These are phyloP conservation scores for Beauveria caledonica DNA, from an alignment of 2,329 filamentous ascomycete species.

Conservation along the genomic window DNA sequence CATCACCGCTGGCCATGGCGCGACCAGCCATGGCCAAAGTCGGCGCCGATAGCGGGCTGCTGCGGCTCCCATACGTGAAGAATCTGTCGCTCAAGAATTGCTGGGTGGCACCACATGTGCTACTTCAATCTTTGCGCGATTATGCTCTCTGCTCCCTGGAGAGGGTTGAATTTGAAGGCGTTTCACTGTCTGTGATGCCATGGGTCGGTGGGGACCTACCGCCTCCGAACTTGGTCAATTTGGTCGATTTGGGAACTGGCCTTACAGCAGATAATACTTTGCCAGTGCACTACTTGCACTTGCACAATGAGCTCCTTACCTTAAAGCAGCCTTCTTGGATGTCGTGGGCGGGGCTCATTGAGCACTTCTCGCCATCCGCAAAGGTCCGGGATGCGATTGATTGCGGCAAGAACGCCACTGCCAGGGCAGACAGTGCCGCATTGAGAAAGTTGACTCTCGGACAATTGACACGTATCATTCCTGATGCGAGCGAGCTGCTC, in stretches of 20 bases:
- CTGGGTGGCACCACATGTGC: constrained; percentile 54
- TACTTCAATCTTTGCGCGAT: constrained; percentile 41
- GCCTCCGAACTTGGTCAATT: background rate
- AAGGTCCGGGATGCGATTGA: constrained; percentile 22
- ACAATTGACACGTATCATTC: constrained; percentile 16
- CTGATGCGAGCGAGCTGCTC: constrained; percentile 15
- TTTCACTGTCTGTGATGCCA: constrained; percentile 52
- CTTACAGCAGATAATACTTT: too few species aligned
- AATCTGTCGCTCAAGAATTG: constrained; percentile 59
- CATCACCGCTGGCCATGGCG: constrained; percentile 24
- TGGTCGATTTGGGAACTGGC: background rate
- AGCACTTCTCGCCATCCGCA: constrained; percentile 31
- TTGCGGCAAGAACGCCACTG: too few species aligned
- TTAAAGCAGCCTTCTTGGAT: constrained; percentile 21
- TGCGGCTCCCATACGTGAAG: constrained; percentile 49
- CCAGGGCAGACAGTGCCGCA: background rate
- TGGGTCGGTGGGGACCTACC: too few species aligned
- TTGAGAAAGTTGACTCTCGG: background rate
- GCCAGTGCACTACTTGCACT: background rate
- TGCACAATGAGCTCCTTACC: background rate
- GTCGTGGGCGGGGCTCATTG: constrained; percentile 34
- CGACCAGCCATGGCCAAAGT: constrained; percentile 24
- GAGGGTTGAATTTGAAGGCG: constrained; percentile 51
- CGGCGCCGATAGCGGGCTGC: constrained; percentile 23
- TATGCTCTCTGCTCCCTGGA: constrained; percentile 41